Evolutionary conservation across 495 filamentous ascomycete species (phyloP).

Genomic region (Staphylotrichum longicolle): DNA sequence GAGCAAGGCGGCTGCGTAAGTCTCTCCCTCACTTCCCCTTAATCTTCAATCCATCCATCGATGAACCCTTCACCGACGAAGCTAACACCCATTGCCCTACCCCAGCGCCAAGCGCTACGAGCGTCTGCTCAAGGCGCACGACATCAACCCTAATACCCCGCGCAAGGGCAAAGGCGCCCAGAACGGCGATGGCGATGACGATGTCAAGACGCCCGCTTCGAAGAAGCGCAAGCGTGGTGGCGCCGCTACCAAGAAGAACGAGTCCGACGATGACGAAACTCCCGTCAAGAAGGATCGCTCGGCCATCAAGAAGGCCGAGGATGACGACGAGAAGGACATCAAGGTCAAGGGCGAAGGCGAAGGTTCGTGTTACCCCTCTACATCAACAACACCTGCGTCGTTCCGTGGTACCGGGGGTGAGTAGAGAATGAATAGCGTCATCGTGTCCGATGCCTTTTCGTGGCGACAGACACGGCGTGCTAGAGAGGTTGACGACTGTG

Average conservation of each 20-base stretch:
- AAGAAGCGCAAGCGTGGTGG: constrained; percentile 15
- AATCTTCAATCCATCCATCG: background rate
- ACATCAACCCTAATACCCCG: constrained; percentile 31
- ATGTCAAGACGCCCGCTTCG: constrained; percentile 5
- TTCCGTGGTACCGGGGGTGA: background rate
- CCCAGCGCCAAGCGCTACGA: constrained; percentile 63
- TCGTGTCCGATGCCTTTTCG: background rate
- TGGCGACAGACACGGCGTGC: background rate
- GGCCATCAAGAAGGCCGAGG: constrained; percentile 4
- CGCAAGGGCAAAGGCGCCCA: constrained; percentile 1
- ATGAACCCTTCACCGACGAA: background rate
- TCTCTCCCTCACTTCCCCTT: constrained; percentile 22
- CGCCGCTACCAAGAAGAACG: background rate
- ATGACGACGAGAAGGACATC: constrained; percentile 8
- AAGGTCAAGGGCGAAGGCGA: constrained; percentile 18
- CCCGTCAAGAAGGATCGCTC: constrained; percentile 11
- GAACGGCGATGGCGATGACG: constrained; percentile 5
- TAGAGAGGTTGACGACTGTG: background rate
- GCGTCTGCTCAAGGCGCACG: constrained; percentile 59
- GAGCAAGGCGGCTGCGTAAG: constrained; percentile 66
- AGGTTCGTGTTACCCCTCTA: constrained; percentile 14
- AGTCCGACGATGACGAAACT: background rate
- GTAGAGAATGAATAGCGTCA: background rate
- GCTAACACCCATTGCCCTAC: background rate
- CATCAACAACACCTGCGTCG: background rate